phyloP scores from a whole-genome alignment of 345 rosid species.

The Punica granatum region DNA sequence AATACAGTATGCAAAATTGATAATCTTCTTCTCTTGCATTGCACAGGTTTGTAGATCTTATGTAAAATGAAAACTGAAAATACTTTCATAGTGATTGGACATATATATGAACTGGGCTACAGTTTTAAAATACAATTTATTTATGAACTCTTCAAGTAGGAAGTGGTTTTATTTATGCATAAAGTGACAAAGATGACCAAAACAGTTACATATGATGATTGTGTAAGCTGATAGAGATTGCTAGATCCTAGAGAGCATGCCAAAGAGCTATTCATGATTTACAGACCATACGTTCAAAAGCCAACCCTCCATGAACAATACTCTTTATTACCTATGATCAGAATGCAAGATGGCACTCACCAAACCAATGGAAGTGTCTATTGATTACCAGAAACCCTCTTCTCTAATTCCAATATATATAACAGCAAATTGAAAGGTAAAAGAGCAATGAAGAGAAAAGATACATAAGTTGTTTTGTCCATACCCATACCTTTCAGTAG shows the following conservation, averaged over 20 bases:
- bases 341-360: neutral
- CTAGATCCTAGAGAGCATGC: too few species aligned
- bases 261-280: neutral
- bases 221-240: too few species aligned
- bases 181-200: too few species aligned
- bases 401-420: neutral
- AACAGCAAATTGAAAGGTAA: constrained; percentile 5
- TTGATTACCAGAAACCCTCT: too few species aligned
- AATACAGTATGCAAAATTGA: neutral
- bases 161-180: too few species aligned
- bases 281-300: neutral
- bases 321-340: neutral
- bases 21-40: neutral
- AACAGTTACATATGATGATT: too few species aligned
- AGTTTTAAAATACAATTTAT: too few species aligned
- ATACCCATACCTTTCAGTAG: constrained; percentile 46
- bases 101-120: too few species aligned
- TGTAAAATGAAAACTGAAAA: too few species aligned
- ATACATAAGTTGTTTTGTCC: too few species aligned
- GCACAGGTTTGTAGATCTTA: neutral
- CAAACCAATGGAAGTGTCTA: neutral
- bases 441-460: constrained; percentile 11
- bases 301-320: neutral
- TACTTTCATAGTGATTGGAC: too few species aligned
- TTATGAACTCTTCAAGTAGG: too few species aligned